These are phyloP conservation scores for Sporothrix globosa DNA, from an alignment of 2,329 filamentous ascomycete species.

Conservation along the genomic window DNA sequence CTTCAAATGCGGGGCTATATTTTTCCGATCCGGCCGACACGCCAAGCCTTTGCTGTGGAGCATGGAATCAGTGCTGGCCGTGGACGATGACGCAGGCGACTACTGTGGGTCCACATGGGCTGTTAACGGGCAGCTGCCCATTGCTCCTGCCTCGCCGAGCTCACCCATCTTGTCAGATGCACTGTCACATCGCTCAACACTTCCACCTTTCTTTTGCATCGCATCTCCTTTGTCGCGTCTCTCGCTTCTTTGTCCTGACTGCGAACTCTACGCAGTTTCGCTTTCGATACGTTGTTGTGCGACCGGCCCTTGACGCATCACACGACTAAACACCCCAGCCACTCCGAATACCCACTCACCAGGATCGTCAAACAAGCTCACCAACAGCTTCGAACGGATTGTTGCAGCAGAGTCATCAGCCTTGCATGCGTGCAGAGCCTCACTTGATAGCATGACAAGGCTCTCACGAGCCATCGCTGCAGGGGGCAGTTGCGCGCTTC, in stretches of 20 bases:
- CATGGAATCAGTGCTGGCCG: not conserved
- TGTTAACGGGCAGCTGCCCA: constrained; percentile 6
- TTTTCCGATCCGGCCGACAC: constrained; percentile 24
- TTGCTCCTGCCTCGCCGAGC: constrained; percentile 15
- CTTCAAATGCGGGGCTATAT: not conserved
- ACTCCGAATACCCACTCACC: constrained; percentile 27
- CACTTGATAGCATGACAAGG: constrained; percentile 44
- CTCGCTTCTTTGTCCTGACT: not conserved
- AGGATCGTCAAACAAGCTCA: not conserved
- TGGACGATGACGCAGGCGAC: constrained; percentile 24
- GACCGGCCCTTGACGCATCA: not conserved
- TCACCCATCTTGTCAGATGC: not conserved
- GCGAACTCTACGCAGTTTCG: not conserved
- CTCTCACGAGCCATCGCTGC: constrained; percentile 44
- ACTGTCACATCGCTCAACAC: constrained; percentile 2
- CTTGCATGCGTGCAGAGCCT: not conserved
- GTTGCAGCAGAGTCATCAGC: not conserved
- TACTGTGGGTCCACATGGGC: not conserved
- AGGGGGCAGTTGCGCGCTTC: constrained; percentile 37
- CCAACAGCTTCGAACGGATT: constrained; percentile 15
- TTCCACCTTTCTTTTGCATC: not conserved
- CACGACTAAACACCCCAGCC: constrained; percentile 19
- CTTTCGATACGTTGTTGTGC: not conserved
- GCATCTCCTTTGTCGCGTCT: not conserved
- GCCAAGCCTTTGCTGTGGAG: not conserved